Percentiles rank a stretch among this genome's conserved stretches.
Evolutionary conservation across 768 basidiomycete genomes (phyloP).

Genomic region (Pholiota molesta): DNA sequence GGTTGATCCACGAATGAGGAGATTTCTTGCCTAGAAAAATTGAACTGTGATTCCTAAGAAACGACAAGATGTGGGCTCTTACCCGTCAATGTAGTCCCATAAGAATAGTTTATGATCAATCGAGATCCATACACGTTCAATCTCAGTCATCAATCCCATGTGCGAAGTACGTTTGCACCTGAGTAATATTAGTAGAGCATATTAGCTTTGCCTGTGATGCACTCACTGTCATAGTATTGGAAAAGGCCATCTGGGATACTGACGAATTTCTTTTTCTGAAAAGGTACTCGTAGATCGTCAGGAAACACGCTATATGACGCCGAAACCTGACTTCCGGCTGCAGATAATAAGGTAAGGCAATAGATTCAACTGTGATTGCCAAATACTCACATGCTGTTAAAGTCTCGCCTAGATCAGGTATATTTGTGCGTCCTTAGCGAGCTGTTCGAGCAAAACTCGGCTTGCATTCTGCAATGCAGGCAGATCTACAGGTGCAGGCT

Average conservation of each 20-base stretch:
- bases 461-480: constrained; percentile 66
- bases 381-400: constrained; percentile 56
- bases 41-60: constrained; percentile 1
- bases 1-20: constrained; percentile 91
- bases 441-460: constrained; percentile 65
- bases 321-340: constrained; percentile 71
- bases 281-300: constrained; percentile 78
- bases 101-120: constrained; percentile 93
- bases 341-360: constrained; percentile 18
- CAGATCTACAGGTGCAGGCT: constrained; percentile 55
- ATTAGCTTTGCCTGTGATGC: background rate
- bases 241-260: constrained; percentile 80
- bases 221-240: constrained; percentile 75
- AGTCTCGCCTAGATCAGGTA: constrained; percentile 77
- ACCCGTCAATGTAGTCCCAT: constrained; percentile 98
- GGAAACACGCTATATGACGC: constrained; percentile 78
- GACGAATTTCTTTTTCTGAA: constrained; percentile 75
- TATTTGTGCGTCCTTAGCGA: constrained; percentile 71
- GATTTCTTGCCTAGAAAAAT: constrained; percentile 72
- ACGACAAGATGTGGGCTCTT: constrained; percentile 28
- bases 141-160: constrained; percentile 91
- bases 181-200: constrained; percentile 13
- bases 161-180: constrained; percentile 73
- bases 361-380: background rate
- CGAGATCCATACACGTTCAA: constrained; percentile 94